Base-by-base conservation (phyloP, 352 stramenopile genomes). In the Phytophthora pini region DNA sequence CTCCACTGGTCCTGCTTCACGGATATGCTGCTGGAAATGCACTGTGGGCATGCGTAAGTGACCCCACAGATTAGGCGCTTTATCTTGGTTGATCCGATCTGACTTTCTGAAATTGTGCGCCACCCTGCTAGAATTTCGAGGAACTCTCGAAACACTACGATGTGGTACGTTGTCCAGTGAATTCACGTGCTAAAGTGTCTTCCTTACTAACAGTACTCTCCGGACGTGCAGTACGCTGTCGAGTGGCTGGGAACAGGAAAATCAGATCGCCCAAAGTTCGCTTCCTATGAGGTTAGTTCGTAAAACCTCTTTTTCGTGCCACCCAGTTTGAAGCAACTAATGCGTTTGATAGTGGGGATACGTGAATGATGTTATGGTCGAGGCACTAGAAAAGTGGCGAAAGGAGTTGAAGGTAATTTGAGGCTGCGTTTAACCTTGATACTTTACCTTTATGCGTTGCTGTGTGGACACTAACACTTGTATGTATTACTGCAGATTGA, bases 191-290 rank as follows among this genome's bases (percentile, higher is more conserved):
- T 41, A 48, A 24, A 22, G 2, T 34, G 9, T 11, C 9, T 5
- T 34, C 29, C 9, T 39, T 48, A 15, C 9, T 39, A 36, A 26
- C 24, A 26, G 24, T 26, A 26, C 24, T 49, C 32, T 51, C 11
- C 44, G 4, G 4, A 3, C 20, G 24, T 46, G 7, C 11, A 91
- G 83, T 92, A 90, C 22, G 81, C 84, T 20, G 64, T 92, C 27
- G 84, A 92, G 53, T 92, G 84, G 84, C 24, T 90, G 11, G 84
- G 84, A 41, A 81, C 79, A 22, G 84, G 81, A 10, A 77, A 80
- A 40, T 90, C 81, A 0, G 69, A 89, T 65, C 84, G 84, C 3
- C 84, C 84, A 4, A 68, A 79, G 6, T 88, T 89, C 47, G 56
- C 47, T 22, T 85, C 76, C 2, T 87, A 89, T 39, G 71, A 86